Evolutionary conservation across 306 rosid genomes (phyloP), one percentile per base, ranked within the genome.

Genomic region (Cyclanthera cordifolia): DNA sequence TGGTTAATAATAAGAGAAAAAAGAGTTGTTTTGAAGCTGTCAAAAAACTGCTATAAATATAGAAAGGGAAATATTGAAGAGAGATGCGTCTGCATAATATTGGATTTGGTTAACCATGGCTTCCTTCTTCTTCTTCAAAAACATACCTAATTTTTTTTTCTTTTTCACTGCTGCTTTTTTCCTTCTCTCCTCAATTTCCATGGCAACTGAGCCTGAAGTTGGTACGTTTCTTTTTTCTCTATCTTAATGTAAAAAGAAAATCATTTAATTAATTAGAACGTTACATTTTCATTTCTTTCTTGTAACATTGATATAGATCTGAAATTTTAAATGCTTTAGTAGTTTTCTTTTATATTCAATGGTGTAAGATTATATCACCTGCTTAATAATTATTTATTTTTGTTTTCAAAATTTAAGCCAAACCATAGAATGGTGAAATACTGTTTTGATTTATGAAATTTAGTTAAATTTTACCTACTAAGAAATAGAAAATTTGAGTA

Each of bases 211-310:
- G 1, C 28, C 83, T 47, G 81, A 81, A 84, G 75, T 43, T 47
- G 89, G 97, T 90, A 81, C 66, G 69, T 7, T n/a, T 49, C 45
- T 32, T 73, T 21, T 65, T 77, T 69, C 16, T 43, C 47, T 28
- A 14, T 37, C n/a, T n/a, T n/a, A n/a, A 6, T 1, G 19, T 6
- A 1, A 4, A 15, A n/a, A n/a, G n/a, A 48, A 48, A 16, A 48
- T 1, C 1, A 50, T 17, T 50, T 6, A 48, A 10, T n/a, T n/a
- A n/a, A n/a, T 46, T 8, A 39, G 45, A 5, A 1, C 2, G 12
- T 0, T 11, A 43, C 4, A 43, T 2, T 5, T 1, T 1, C 2
- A 4, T 0, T 15, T 2, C 1, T 16, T 16, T 5, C 17, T n/a
- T 0, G 0, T 4, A 48, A 48, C 8, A 0, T 5, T 15, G 19